Percentiles rank a stretch among this genome's conserved stretches.
These are phyloP conservation scores for Phlebiopsis flavidoalba DNA, from an alignment of 768 basidiomycete species.

Conservation along the genomic window DNA sequence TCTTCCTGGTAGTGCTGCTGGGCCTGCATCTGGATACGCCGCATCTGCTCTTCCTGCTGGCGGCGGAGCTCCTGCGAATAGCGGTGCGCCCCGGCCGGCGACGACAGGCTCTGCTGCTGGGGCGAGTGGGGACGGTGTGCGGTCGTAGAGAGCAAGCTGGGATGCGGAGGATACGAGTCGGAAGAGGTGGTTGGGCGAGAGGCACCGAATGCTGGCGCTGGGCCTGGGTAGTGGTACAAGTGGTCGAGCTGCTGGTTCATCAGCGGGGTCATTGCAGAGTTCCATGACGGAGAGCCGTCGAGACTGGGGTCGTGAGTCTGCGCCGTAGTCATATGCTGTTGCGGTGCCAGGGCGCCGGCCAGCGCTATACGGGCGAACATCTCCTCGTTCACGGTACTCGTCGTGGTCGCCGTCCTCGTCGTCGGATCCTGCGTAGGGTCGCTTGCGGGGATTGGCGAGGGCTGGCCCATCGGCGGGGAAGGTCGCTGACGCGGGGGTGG, in stretches of 20 bases:
- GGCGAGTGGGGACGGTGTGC: conserved; percentile 27
- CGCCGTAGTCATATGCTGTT: conserved; percentile 59
- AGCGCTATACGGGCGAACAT: conserved; percentile 29
- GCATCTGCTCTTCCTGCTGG: conserved; percentile 36
- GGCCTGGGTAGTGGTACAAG: conserved; percentile 33
- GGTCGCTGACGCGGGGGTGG: conserved; percentile 28
- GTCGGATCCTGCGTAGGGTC: conserved; percentile 58
- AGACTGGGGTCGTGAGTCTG: conserved; percentile 74
- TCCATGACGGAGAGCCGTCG: conserved; percentile 82
- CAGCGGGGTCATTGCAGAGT: conserved; percentile 73
- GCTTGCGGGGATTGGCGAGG: conserved; percentile 48
- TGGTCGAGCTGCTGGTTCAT: conserved; percentile 39
- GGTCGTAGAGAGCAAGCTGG: conserved; percentile 44
- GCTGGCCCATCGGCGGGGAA: conserved; percentile 21
- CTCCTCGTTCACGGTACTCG: conserved; percentile 11
- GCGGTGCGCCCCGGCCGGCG: conserved; percentile 8
- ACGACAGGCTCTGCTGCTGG: conserved; percentile 11
- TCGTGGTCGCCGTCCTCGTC: conserved; percentile 30
- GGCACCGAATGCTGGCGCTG: conserved; percentile 28
- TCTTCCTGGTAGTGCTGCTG: conserved; percentile 34
- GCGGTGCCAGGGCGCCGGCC: conserved; percentile 18
- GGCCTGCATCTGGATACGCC: conserved; percentile 32
- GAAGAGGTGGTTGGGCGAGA: conserved; percentile 30
- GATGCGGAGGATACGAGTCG: conserved; percentile 26
- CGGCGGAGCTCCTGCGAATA: conserved; percentile 47